phyloP scores from a whole-genome alignment of 192 early-diverging fungal genomes.

The Coemansia sp. region DNA sequence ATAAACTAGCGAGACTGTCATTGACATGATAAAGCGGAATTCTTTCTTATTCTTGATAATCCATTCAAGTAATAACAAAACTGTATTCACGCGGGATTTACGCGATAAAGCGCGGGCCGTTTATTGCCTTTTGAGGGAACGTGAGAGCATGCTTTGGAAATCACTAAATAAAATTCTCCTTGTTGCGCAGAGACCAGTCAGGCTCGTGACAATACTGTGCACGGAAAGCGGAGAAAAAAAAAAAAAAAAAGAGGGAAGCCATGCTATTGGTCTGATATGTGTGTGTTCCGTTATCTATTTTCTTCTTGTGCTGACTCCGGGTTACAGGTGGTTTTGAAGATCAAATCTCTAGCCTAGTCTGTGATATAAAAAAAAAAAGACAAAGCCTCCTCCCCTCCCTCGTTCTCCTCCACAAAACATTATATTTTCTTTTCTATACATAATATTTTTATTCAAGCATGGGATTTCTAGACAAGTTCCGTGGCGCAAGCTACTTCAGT shows the following conservation, averaged over 20 bases:
- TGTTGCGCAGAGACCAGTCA: no score
- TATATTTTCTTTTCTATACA: no score
- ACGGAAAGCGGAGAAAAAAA: neutral
- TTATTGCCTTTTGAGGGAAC: neutral
- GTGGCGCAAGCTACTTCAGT: conserved; percentile 44
- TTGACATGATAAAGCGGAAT: neutral
- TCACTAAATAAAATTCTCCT: neutral
- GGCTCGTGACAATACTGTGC: conserved; percentile 2
- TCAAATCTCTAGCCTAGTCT: no score
- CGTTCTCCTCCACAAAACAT: no score
- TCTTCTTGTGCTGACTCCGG: no score
- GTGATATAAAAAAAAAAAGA: no score
- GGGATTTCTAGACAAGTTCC: conserved; percentile 11
- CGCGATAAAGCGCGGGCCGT: neutral
- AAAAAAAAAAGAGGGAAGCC: no score
- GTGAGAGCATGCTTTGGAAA: neutral
- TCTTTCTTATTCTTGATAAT: neutral
- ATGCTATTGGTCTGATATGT: no score
- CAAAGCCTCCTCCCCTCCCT: no score
- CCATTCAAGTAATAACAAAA: neutral
- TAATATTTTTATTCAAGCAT: conserved; percentile 4
- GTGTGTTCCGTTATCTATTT: no score
- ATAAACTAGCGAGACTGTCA: neutral
- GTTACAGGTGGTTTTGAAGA: no score
- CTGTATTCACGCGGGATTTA: neutral